A percentile compares a stretch with the other conserved stretches of the same genome.
phyloP scores from a whole-genome alignment of 176 grass and related monocot genomes.

The Miscanthus lutarioriparius region DNA sequence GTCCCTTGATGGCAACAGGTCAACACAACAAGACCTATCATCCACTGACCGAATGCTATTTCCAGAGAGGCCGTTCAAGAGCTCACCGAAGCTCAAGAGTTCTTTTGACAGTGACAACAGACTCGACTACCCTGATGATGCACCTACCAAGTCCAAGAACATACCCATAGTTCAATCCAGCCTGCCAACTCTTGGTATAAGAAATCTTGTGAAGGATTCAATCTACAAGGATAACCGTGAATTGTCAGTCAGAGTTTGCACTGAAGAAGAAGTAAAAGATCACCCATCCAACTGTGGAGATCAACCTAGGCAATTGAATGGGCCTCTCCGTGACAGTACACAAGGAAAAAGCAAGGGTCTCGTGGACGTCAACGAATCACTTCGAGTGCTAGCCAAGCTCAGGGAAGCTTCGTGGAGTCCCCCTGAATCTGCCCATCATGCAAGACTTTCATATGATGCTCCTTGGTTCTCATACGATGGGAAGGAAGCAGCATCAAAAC shows the following conservation, averaged over 20 bases:
- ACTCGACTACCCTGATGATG: conserved; percentile 35
- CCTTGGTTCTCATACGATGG: conserved; percentile 76
- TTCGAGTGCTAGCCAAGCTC: conserved; percentile 58
- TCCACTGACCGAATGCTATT: conserved; percentile 64
- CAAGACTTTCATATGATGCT: conserved; percentile 65
- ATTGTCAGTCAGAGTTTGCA: conserved; percentile 59
- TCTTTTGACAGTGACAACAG: conserved; percentile 49
- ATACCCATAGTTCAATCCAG: conserved; percentile 33
- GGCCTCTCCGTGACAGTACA: conserved; percentile 17
- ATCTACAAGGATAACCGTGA: conserved; percentile 68
- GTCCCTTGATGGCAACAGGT: conserved; percentile 80
- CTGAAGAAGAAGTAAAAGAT: conserved; percentile 49
- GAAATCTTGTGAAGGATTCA: conserved; percentile 84
- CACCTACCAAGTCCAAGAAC: neutral
- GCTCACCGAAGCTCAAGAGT: conserved; percentile 63
- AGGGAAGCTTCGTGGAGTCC: conserved; percentile 63
- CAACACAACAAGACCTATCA: conserved; percentile 71
- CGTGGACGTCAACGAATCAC: conserved; percentile 62
- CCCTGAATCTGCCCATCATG: conserved; percentile 55
- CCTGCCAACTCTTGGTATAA: conserved; percentile 51
- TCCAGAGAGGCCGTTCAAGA: conserved; percentile 68
- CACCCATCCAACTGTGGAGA: conserved; percentile 42
- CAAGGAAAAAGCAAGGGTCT: conserved; percentile 51
- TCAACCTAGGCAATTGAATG: conserved; percentile 43
- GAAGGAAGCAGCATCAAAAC: conserved; percentile 45